Evolutionary conservation across 1,139 yeast genomes (phyloP).

Genomic region (Arxiozyma bovina): DNA sequence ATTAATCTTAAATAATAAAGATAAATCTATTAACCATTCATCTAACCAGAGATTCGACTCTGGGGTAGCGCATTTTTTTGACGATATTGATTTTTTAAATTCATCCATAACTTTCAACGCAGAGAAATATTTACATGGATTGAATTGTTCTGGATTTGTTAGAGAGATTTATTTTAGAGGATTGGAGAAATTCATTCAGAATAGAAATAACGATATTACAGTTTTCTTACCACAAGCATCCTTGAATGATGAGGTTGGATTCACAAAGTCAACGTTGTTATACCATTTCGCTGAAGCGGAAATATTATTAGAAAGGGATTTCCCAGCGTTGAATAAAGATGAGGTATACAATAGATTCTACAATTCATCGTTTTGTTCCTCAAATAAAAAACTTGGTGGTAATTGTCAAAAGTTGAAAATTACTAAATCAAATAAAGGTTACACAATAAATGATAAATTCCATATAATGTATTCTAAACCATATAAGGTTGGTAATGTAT

Average conservation of each 20-base stretch:
- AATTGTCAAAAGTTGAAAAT: constrained; percentile 42
- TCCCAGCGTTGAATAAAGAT: constrained; percentile 8
- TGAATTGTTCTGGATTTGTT: constrained; percentile 60
- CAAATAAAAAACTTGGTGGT: constrained; percentile 35
- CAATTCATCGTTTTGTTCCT: constrained; percentile 37
- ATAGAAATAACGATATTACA: constrained; percentile 37
- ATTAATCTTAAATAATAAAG: constrained; percentile 26
- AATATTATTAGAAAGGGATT: constrained; percentile 28
- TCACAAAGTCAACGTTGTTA: constrained; percentile 35
- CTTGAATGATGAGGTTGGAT: constrained; percentile 33
- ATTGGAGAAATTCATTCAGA: constrained; percentile 50
- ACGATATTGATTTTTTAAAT: constrained; percentile 33
- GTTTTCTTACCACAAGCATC: constrained; percentile 42
- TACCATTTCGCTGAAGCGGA: constrained; percentile 63
- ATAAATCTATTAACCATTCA: constrained; percentile 28
- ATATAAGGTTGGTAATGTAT: constrained; percentile 44
- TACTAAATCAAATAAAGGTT: constrained; percentile 35
- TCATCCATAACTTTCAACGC: constrained; percentile 47
- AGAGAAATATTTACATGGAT: constrained; percentile 61
- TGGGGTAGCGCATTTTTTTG: constrained; percentile 57
- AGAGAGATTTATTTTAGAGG: constrained; percentile 59
- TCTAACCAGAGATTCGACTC: constrained; percentile 43
- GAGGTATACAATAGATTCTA: constrained; percentile 30
- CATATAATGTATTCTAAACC: constrained; percentile 39
- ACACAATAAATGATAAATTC: constrained; percentile 40